A percentile compares a stretch with the other conserved stretches of the same genome.
These are phyloP conservation scores for Aspergillus baeticus DNA, from an alignment of 495 filamentous ascomycete genomes.

Conservation along the genomic window DNA sequence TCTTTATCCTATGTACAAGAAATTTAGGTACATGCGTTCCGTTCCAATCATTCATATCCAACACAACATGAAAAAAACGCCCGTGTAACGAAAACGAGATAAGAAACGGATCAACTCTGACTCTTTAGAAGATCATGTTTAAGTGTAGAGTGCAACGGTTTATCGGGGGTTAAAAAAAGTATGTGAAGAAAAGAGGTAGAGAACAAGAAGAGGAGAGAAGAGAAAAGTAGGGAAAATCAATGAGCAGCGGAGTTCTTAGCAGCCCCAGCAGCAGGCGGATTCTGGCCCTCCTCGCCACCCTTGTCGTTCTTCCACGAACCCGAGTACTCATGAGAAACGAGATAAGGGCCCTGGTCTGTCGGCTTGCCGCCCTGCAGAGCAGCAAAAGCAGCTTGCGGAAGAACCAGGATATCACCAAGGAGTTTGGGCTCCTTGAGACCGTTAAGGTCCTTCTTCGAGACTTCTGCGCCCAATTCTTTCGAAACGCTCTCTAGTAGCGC, in stretches of 20 bases:
- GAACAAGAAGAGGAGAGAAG: neutral
- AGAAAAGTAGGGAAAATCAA: neutral
- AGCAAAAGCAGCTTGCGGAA: slow-evolving; percentile 42
- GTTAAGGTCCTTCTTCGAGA: slow-evolving; percentile 28
- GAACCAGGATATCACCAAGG: slow-evolving; percentile 39
- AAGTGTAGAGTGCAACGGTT: neutral
- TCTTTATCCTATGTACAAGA: slow-evolving; percentile 1
- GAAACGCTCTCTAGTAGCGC: slow-evolving; percentile 33
- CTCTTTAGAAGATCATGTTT: neutral
- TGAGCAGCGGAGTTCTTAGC: neutral
- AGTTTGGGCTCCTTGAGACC: slow-evolving; percentile 33
- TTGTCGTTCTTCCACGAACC: slow-evolving; percentile 25
- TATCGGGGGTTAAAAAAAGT: neutral
- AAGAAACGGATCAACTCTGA: neutral
- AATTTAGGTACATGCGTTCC: neutral
- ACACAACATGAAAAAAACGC: neutral
- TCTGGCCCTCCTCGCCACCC: slow-evolving; percentile 10
- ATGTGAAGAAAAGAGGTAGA: neutral
- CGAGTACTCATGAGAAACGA: slow-evolving; percentile 35
- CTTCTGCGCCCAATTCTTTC: slow-evolving; percentile 13
- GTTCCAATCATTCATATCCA: slow-evolving; percentile 3
- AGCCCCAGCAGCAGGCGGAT: neutral
- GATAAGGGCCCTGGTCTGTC: slow-evolving; percentile 24
- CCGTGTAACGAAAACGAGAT: neutral
- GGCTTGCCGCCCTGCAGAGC: slow-evolving; percentile 29